phyloP scores from a whole-genome alignment of 1,284 basidiomycete species.

The Paramarasmius palmivorus region DNA sequence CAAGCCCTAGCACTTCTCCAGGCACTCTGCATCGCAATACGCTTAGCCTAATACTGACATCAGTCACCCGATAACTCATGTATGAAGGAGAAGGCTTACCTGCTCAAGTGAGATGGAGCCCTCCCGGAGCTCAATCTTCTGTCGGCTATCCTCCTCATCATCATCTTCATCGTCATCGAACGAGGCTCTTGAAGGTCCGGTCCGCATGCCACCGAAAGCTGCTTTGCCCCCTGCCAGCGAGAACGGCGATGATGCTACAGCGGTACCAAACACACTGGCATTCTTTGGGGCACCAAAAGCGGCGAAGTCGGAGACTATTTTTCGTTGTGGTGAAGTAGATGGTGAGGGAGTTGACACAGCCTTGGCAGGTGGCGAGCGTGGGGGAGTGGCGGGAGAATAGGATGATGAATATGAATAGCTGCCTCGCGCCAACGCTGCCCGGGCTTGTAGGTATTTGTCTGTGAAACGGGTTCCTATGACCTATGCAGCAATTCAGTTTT shows the following conservation, averaged over 20 bases:
- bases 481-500: constrained; percentile 36
- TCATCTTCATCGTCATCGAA: constrained; percentile 65
- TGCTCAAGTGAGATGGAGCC: constrained; percentile 87
- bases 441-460: constrained; percentile 86
- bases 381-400: constrained; percentile 49
- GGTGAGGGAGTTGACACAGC: constrained; percentile 34
- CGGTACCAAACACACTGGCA: constrained; percentile 78
- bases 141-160: constrained; percentile 61
- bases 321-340: constrained; percentile 65
- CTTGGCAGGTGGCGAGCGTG: constrained; percentile 39
- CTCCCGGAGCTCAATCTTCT: constrained; percentile 73
- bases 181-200: constrained; percentile 34
- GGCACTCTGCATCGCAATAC: constrained; percentile 75
- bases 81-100: constrained; percentile 42
- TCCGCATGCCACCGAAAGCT: constrained; percentile 73
- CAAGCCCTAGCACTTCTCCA: constrained; percentile 63
- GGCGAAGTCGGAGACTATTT: constrained; percentile 87
- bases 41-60: constrained; percentile 48
- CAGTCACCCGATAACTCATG: constrained; percentile 6
- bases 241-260: constrained; percentile 76
- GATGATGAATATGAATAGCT: constrained; percentile 43
- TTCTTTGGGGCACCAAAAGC: constrained; percentile 81
- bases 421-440: constrained; percentile 57
- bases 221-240: constrained; percentile 79
- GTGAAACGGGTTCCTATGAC: constrained; percentile 92